Base-by-base conservation (phyloP, 179 eudicot genomes). In the Nepenthes alata region DNA sequence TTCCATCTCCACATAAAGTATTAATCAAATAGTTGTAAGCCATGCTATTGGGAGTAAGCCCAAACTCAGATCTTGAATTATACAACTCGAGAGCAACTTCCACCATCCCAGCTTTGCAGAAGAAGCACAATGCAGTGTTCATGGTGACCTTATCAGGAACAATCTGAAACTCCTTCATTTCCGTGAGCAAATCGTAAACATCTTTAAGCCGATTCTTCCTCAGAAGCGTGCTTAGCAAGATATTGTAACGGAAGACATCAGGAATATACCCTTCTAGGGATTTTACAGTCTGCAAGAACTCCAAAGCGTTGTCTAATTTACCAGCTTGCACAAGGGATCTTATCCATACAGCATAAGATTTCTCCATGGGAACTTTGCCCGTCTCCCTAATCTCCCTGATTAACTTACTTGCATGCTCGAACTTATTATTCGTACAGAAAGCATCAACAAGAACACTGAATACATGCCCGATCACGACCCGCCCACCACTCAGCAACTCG, bases 21-120 rank as follows among this genome's bases (percentile, higher is more conserved):
- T 84, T 84, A 35, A 89, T 71, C 2, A 91, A 73, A 72, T 68
- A 88, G 64, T 88, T 86, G 60, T 75, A 82, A 48, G 83, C 84
- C 80, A 84, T 73, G 61, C 79, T 70, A 78, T 62, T 82, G 0
- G 87, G 83, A 37, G 95, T 78, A 34, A 88, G 77, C 60, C 85
- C 84, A 64, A 84, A 75, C 59, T 91, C 91, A 2, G 66, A 64
- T 64, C 80, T 84, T 6, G 63, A 55, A 50, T 78, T 68, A 64
- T 79, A 86, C 78, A 91, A 72, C 38, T 81, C 79, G 41, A 86
- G 67, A 0, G 85, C 91, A 56, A 82, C 74, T 25, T 91, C 91
- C 67, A 77, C 78, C 95, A 82, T 76, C 52, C 98, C 96, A 4
- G 77, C 87, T 78, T 91, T 91, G 72, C 96, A 88, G 57, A 91